Percentiles rank a stretch among this genome's conserved stretches.
These are phyloP conservation scores for Eimeria necatrix DNA, from an alignment of 169 alveolate species.

Conservation along the genomic window DNA sequence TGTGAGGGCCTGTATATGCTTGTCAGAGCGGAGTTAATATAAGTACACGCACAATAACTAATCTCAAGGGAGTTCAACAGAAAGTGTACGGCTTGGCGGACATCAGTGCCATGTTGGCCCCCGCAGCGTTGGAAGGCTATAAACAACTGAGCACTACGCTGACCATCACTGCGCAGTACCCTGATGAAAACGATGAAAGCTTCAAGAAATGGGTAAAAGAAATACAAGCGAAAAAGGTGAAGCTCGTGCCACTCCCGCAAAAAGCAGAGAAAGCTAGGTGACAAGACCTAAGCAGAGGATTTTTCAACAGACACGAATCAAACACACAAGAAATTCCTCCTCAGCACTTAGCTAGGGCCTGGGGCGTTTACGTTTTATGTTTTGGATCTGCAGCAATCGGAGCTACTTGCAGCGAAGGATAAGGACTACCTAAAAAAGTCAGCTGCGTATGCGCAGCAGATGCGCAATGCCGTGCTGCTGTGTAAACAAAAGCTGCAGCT, in stretches of 20 bases:
- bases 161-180: conserved; percentile 6
- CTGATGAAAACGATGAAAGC: background rate
- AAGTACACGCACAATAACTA: background rate
- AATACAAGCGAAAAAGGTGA: background rate
- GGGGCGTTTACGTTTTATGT: background rate
- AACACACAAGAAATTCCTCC: too few relatives aligned
- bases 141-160: background rate
- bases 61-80: background rate
- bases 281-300: too few relatives aligned
- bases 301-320: too few relatives aligned
- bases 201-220: background rate
- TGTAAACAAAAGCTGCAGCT: background rate
- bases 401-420: background rate
- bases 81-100: conserved; percentile 7
- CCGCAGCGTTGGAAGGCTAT: background rate
- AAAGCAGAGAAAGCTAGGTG: background rate
- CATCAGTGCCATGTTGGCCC: background rate
- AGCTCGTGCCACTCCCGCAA: background rate
- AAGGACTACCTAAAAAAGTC: background rate
- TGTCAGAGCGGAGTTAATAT: conserved; percentile 12
- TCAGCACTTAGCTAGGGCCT: too few relatives aligned
- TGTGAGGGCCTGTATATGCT: background rate
- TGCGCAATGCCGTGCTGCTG: conserved; percentile 8
- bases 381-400: background rate
- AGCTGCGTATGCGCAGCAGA: background rate